These are phyloP conservation scores for Fusarium coicis DNA, from an alignment of 2,329 filamentous ascomycete species.

Conservation along the genomic window DNA sequence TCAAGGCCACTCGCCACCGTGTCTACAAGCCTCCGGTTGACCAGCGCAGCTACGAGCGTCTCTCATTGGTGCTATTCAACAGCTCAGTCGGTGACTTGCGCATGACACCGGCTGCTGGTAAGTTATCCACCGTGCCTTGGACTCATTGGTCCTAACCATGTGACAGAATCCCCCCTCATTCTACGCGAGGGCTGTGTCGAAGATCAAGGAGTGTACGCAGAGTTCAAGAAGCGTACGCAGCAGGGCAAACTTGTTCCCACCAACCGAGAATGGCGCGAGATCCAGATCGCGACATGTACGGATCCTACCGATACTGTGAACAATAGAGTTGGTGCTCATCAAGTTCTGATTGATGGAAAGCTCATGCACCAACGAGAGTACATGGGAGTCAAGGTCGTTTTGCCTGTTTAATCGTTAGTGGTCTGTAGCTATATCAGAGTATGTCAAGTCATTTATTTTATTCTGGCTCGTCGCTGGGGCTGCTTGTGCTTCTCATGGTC, in stretches of 20 bases:
- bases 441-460: not conserved
- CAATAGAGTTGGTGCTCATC: constrained; percentile 55
- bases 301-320: constrained; percentile 54
- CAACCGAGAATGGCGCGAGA: constrained; percentile 60
- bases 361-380: constrained; percentile 59
- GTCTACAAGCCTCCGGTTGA: constrained; percentile 33
- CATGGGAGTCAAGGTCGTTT: constrained; percentile 58
- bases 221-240: constrained; percentile 56
- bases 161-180: constrained; percentile 44
- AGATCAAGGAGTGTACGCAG: constrained; percentile 57
- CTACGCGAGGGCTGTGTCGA: constrained; percentile 55
- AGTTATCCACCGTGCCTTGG: not conserved
- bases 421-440: accelerated
- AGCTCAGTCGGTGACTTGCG: constrained; percentile 56
- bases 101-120: constrained; percentile 51
- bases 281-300: constrained; percentile 57
- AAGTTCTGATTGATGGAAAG: constrained; percentile 56
- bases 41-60: constrained; percentile 50
- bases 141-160: not conserved
- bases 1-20: constrained; percentile 35
- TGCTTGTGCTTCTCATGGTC: not conserved
- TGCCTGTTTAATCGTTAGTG: constrained; percentile 48
- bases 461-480: not conserved
- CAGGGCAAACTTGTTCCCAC: constrained; percentile 56
- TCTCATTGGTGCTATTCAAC: constrained; percentile 58